Evolutionary conservation across 2,329 filamentous ascomycete species (phyloP).

Genomic region (Cladosporium sp.): DNA sequence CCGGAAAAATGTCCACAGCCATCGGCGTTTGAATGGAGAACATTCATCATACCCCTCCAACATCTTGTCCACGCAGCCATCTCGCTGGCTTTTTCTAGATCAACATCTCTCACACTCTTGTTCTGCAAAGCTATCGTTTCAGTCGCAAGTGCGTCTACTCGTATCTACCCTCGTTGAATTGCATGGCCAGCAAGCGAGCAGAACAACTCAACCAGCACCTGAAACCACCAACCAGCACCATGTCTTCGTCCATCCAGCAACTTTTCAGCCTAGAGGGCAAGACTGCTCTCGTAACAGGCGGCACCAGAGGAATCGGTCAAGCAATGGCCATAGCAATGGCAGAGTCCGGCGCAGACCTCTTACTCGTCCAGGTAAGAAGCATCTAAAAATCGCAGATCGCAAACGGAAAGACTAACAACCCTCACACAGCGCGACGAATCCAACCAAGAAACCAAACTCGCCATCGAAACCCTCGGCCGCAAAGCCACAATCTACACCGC

Average conservation of each 20-base stretch:
- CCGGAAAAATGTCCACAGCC: too few relatives aligned
- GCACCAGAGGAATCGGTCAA: slow-evolving; percentile 48
- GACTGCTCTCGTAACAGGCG: slow-evolving; percentile 47
- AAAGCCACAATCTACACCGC: slow-evolving; percentile 64
- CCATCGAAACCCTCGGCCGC: slow-evolving; percentile 62
- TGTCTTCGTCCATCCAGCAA: slow-evolving; percentile 32
- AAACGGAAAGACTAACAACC: neutral
- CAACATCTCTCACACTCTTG: too few relatives aligned
- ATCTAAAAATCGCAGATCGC: neutral
- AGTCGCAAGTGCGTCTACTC: too few relatives aligned
- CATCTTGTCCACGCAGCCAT: neutral
- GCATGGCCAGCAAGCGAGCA: slow-evolving; percentile 6
- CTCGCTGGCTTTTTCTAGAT: too few relatives aligned
- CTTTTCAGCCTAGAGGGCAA: slow-evolving; percentile 49
- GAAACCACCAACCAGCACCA: neutral
- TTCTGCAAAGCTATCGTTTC: too few relatives aligned
- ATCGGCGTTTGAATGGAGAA: slow-evolving; percentile 12
- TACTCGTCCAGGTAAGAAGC: slow-evolving; percentile 44
- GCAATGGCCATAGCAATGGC: slow-evolving; percentile 49
- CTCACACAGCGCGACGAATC: slow-evolving; percentile 49
- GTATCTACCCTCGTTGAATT: neutral
- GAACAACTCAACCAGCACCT: slow-evolving; percentile 6
- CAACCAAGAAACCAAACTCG: slow-evolving; percentile 55
- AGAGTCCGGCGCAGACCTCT: slow-evolving; percentile 48
- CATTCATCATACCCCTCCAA: slow-evolving; percentile 8